Evolutionary conservation across 2,329 filamentous ascomycete species (phyloP), one percentile per base, ranked within the genome.

Genomic region (Dothiorella sarmentorum): DNA sequence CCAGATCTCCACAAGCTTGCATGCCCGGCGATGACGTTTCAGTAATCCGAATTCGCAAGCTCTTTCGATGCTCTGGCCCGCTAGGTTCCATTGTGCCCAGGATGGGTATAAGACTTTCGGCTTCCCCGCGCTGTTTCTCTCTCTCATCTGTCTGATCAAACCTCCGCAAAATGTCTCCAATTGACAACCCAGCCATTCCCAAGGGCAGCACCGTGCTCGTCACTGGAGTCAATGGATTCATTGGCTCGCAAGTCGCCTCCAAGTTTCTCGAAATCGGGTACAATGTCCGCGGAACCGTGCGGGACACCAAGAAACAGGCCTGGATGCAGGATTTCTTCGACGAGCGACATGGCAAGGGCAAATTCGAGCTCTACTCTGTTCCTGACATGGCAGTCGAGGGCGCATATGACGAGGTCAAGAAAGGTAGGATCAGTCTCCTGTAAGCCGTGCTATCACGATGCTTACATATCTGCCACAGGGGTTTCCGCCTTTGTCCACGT

Each of bases 401-500:
- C 0, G 67, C 66, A 22, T 71, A 67, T 33, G 65, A 68, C 11
- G 62, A 66, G 13, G 62, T 62, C 1, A 63, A 70, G 3, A 60
- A 70, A 64, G 68, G 68, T 35, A 56, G 38, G 24, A 20, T 17
- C 33, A 31, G 29, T n/a, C n/a, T n/a, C 13, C 22, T 45, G 47
- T 11, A 59, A 3, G n/a, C n/a, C n/a, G n/a, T n/a, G n/a, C n/a
- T 11, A 3, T 18, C 33, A 29, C 20, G 29, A 38, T 13, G 7
- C 7, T 9, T 37, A n/a, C 56, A 56, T 6, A 59, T n/a, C 22
- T n/a, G 26, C 7, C 53, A 1, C 20, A 73, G 73, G 73, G n/a
- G 70, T 72, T 18, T 66, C 69, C 1, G 77, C 75, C 3, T 70
- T 82, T 49, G 69, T 75, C 15, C 79, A 82, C 60, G 69, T 78